phyloP scores from a whole-genome alignment of 441 rosid species.

The Adansonia rubrostipa region DNA sequence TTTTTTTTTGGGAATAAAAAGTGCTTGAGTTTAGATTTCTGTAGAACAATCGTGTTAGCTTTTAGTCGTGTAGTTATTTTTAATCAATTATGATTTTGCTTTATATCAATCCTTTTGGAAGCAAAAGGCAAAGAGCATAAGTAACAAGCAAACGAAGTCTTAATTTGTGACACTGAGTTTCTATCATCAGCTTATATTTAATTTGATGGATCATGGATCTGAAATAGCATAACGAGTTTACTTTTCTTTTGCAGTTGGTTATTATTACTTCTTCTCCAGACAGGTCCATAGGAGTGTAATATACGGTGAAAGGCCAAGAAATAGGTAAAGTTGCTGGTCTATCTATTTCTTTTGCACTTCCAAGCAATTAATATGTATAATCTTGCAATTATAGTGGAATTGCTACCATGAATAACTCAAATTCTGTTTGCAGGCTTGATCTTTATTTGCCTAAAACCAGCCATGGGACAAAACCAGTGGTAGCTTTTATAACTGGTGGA shows the following conservation, averaged over 20 bases:
- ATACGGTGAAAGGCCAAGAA: conserved; percentile 91
- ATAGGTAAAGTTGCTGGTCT: conserved; percentile 56
- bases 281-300: conserved; percentile 76
- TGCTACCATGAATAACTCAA: conserved; percentile 14
- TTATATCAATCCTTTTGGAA: conserved; percentile 17
- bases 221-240: conserved; percentile 32
- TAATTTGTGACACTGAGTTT: conserved; percentile 1
- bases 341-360: conserved; percentile 15
- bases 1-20: background rate
- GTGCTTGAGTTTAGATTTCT: background rate
- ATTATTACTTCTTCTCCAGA: conserved; percentile 83
- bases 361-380: background rate
- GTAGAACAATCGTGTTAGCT: background rate
- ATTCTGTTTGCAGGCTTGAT: conserved; percentile 72
- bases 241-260: conserved; percentile 74
- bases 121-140: background rate
- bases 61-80: background rate
- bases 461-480: conserved; percentile 79
- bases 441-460: conserved; percentile 76
- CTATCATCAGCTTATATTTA: background rate
- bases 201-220: background rate
- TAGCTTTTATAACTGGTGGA: conserved; percentile 95
- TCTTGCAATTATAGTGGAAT: conserved; percentile 23
- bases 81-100: conserved; percentile 15
- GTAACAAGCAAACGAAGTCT: conserved; percentile 9